phyloP scores from a whole-genome alignment of 2,329 filamentous ascomycete species.

The Verruconis gallopava region DNA sequence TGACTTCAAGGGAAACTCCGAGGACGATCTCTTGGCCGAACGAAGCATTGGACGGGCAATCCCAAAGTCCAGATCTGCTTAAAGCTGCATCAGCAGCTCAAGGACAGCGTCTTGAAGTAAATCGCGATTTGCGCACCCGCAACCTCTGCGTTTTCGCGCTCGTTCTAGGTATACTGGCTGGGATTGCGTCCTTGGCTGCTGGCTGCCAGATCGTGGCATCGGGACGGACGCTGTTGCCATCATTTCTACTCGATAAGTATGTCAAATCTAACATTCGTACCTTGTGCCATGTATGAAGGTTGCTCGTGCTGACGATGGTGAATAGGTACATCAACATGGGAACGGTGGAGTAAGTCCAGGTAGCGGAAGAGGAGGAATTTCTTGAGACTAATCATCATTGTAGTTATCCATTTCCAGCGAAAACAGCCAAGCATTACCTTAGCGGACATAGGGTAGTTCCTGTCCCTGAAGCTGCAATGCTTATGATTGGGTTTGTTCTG shows the following conservation, averaged over 20 bases:
- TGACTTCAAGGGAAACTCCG: no score
- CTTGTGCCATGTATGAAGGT: no score
- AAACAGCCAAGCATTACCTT: conserved; percentile 5
- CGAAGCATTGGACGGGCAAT: no score
- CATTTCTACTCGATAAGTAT: background rate
- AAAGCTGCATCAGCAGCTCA: no score
- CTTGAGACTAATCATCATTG: background rate
- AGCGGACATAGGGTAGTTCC: background rate
- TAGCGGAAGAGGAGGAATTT: background rate
- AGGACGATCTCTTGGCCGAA: no score
- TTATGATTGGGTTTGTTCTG: conserved; percentile 1
- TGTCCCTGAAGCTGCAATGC: conserved; percentile 2
- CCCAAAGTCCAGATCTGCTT: no score
- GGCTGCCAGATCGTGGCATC: background rate
- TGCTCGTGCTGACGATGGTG: no score
- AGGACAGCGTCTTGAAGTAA: background rate
- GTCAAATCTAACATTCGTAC: no score
- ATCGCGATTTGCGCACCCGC: conserved; percentile 2
- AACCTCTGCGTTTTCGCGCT: background rate
- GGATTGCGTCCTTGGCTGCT: background rate
- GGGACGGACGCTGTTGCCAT: background rate
- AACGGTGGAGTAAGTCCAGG: background rate
- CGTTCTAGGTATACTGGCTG: background rate
- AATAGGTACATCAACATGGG: conserved; percentile 1
- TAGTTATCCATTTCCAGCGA: conserved; percentile 1